phyloP scores from a whole-genome alignment of 2,329 filamentous ascomycete species.

The Hymenoscyphus fructigenus region DNA sequence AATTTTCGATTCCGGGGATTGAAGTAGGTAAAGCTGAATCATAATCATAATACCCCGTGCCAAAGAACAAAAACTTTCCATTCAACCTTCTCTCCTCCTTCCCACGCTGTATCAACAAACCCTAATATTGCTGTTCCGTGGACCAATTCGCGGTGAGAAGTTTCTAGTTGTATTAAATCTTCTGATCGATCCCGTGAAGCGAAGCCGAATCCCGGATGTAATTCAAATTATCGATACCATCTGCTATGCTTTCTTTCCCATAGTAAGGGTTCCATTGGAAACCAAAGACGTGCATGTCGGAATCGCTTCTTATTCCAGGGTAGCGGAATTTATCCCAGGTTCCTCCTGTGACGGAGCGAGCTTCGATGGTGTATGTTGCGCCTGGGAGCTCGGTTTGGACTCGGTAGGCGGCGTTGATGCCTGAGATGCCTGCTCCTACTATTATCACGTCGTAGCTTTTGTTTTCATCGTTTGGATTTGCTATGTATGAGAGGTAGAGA shows the following conservation, averaged over 20 bases:
- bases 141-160: conserved; percentile 54
- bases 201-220: conserved; percentile 56
- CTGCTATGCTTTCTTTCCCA: conserved; percentile 49
- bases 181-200: conserved; percentile 51
- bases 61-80: conserved; percentile 53
- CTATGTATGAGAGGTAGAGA: background rate
- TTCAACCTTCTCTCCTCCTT: conserved; percentile 35
- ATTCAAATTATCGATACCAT: conserved; percentile 49
- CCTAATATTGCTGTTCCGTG: conserved; percentile 53
- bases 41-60: conserved; percentile 66
- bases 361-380: conserved; percentile 65
- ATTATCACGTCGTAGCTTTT: conserved; percentile 55
- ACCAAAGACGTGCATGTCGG: conserved; percentile 61
- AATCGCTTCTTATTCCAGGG: conserved; percentile 66
- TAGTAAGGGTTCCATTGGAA: conserved; percentile 72
- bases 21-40: conserved; percentile 49
- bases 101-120: conserved; percentile 41
- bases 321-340: conserved; percentile 80
- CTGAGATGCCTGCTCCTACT: conserved; percentile 71
- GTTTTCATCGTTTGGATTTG: background rate
- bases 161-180: conserved; percentile 53
- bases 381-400: conserved; percentile 56
- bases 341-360: conserved; percentile 64
- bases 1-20: conserved; percentile 58
- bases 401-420: conserved; percentile 74